Evolutionary conservation across 495 filamentous ascomycete species (phyloP).

Genomic region (Neurospora sp.): DNA sequence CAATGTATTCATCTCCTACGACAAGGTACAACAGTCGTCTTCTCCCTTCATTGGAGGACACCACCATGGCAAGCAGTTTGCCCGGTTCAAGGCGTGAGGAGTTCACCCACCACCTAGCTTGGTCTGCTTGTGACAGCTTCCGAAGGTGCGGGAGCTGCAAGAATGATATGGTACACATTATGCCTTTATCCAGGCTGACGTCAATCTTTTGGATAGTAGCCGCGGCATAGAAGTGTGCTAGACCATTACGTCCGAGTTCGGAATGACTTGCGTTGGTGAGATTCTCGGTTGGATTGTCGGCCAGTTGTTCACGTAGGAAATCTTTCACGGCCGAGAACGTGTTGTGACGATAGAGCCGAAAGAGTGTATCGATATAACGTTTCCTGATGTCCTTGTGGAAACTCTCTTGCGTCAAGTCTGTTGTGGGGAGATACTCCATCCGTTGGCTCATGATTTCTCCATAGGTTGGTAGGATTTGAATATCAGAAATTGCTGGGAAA

Average conservation of each 20-base stretch:
- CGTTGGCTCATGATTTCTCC: slow-evolving; percentile 46
- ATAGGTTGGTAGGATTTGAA: slow-evolving; percentile 53
- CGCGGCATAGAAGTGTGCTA: slow-evolving; percentile 29
- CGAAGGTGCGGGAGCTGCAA: slow-evolving; percentile 32
- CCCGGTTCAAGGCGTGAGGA: slow-evolving; percentile 46
- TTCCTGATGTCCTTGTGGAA: slow-evolving; percentile 34
- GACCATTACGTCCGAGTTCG: slow-evolving; percentile 5
- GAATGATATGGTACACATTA: slow-evolving; percentile 42
- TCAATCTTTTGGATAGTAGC: slow-evolving; percentile 22
- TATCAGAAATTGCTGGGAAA: slow-evolving; percentile 6
- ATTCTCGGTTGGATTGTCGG: slow-evolving; percentile 2
- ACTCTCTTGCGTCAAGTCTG: slow-evolving; percentile 41
- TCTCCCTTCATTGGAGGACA: slow-evolving; percentile 24
- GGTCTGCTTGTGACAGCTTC: slow-evolving; percentile 21
- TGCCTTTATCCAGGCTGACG: slow-evolving; percentile 36
- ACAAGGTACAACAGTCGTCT: slow-evolving; percentile 41
- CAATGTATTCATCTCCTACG: background rate
- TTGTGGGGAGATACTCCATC: slow-evolving; percentile 51
- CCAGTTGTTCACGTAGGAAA: slow-evolving; percentile 34
- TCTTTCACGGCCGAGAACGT: slow-evolving; percentile 52
- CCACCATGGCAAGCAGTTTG: slow-evolving; percentile 48
- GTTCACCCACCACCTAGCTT: slow-evolving; percentile 49
- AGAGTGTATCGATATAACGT: slow-evolving; percentile 59
- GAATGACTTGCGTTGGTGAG: background rate
- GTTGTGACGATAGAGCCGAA: slow-evolving; percentile 58